Evolutionary conservation across 345 rosid genomes (phyloP), one percentile per base, ranked within the genome.

Genomic region (Fremontodendron californicum): DNA sequence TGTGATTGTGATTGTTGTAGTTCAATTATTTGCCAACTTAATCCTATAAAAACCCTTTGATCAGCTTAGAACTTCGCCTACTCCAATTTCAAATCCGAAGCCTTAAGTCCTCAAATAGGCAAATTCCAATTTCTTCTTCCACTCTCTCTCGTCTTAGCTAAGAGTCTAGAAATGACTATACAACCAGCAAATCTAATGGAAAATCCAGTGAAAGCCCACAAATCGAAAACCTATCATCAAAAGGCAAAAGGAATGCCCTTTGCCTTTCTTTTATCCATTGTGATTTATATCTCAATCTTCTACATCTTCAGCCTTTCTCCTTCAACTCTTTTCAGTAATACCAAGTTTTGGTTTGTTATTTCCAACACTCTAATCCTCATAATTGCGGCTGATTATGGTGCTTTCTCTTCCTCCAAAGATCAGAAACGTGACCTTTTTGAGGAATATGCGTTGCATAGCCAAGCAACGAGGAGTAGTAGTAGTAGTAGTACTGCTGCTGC

Each of bases 291-390:
- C 29, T 82, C 88, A 5, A 64, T 88, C 76, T 88, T 90, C 82
- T 81, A 88, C 67, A 39, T 85, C 61, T 86, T 88, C 83, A 79
- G 81, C 78, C 55, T 90, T 61, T 92, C 95, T 66, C 93, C 89
- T 27, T 84, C 88, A 0, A 64, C 86, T 3, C 83, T 88, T 25
- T 51, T 92, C 33, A 78, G 60, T 75, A 84, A 87, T 79, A 74
- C 83, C 66, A 89, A 85, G 39, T 86, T 92, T 68, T 90, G 89
- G 91, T 91, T 90, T 74, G 82, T 90, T 82, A 84, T 94, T 66
- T 91, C 89, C 79, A 91, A 89, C 83, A 85, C 88, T 76, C 81
- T 90, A 35, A 86, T 91, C 73, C 81, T 89, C 85, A 88, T 92
- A 75, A 87, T 90, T 25, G 86, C 89, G 3, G 88, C 83, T n/a